A percentile compares a stretch with the other conserved stretches of the same genome.
Evolutionary conservation across 169 alveolate species (phyloP).

Genomic region (Cryptosporidium meleagridis): DNA sequence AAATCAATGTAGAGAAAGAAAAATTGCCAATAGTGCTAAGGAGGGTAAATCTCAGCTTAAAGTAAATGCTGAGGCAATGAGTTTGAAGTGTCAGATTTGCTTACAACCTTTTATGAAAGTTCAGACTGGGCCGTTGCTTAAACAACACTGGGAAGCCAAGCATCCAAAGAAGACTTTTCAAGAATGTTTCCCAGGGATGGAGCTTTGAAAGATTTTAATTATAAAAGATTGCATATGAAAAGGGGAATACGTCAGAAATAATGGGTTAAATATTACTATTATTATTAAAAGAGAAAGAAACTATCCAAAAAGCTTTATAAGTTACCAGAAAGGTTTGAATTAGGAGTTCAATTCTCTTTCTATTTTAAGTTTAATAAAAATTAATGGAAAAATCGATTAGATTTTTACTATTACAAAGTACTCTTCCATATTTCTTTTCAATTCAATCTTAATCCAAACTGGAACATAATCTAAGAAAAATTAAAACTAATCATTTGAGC

Average conservation of each 20-base stretch:
- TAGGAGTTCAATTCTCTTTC: background rate
- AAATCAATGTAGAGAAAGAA: conserved; percentile 69
- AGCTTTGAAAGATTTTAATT: background rate
- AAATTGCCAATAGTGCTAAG: conserved; percentile 26
- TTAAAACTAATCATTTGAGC: conserved; percentile 33
- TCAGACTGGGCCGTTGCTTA: conserved; percentile 64
- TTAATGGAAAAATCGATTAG: background rate
- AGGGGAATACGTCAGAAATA: conserved; percentile 16
- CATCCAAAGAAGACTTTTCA: conserved; percentile 60
- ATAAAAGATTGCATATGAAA: conserved; percentile 5
- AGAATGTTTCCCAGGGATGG: conserved; percentile 64
- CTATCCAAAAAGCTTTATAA: background rate
- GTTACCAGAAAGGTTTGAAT: background rate
- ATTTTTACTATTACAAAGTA: no score
- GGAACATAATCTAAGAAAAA: background rate
- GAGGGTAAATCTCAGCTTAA: conserved; percentile 72
- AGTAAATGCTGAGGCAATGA: conserved; percentile 74
- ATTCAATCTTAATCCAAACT: background rate
- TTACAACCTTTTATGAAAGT: conserved; percentile 73
- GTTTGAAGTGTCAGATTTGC: conserved; percentile 61
- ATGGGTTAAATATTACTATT: conserved; percentile 71
- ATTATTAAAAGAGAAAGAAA: background rate
- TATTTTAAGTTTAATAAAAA: no score
- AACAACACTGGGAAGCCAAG: conserved; percentile 75
- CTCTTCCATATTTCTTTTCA: background rate